Conservation (phyloP, 805 yeast genomes). For the Ogataea nakhonphanomensis region DNA sequence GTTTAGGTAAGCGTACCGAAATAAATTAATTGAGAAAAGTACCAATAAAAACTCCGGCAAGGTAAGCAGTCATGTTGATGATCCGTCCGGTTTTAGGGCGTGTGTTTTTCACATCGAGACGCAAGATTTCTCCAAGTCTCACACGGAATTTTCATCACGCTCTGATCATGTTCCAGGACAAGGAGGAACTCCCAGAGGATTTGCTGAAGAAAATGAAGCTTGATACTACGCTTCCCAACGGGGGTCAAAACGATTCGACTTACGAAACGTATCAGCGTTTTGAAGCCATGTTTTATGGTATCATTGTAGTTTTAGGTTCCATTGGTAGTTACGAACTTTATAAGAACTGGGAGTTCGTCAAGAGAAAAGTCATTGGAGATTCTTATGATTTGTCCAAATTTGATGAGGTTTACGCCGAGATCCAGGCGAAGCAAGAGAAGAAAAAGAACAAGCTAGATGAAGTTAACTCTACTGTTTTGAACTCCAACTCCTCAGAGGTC, state of each 20-base stretch:
- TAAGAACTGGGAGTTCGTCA: slow-evolving; percentile 40
- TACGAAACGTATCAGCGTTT: slow-evolving; percentile 42
- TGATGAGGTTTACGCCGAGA: slow-evolving; percentile 37
- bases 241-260: slow-evolving; percentile 18
- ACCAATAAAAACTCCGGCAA: too few relatives aligned
- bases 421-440: slow-evolving; percentile 21
- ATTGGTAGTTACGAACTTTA: slow-evolving; percentile 39
- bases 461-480: slow-evolving; percentile 27
- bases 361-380: slow-evolving; percentile 32
- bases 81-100: too few relatives aligned
- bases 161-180: neutral
- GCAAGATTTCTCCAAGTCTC: too few relatives aligned
- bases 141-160: neutral
- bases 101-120: too few relatives aligned
- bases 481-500: slow-evolving; percentile 36
- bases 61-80: too few relatives aligned
- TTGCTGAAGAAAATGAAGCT: neutral
- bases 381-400: slow-evolving; percentile 34
- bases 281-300: slow-evolving; percentile 44
- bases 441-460: slow-evolving; percentile 19
- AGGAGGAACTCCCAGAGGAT: neutral
- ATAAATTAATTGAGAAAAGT: too few relatives aligned
- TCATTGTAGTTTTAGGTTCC: slow-evolving; percentile 36
- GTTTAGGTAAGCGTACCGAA: too few relatives aligned
- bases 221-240: slow-evolving; percentile 3